Evolutionary conservation across 768 basidiomycete genomes (phyloP), one percentile per base, ranked within the genome.

Genomic region (Kwoniella mangroviensis): DNA sequence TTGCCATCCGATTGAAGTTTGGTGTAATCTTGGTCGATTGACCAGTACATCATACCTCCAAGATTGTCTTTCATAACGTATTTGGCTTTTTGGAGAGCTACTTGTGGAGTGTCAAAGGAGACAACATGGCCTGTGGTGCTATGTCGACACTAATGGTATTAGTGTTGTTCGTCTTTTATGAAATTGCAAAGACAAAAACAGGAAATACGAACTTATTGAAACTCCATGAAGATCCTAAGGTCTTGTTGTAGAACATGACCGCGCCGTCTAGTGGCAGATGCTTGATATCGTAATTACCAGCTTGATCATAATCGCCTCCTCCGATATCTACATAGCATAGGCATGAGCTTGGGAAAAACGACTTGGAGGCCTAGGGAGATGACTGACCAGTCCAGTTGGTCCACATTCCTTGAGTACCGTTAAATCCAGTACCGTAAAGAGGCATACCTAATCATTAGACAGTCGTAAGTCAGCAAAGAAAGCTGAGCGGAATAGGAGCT

Each of bases 41-140:
- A 63, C 68, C 68, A 69, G 41, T 58, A 69, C 68, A 69, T 69
- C 68, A 69, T 64, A 49, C 68, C 68, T 13, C 68, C 68, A 4
- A 69, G 24, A 52, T 69, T 61, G 26, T 69, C 57, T n/a, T 69
- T 60, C 52, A 64, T 51, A 17, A 64, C 49, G 49, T 53, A 69
- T 64, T 60, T 56, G 24, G 68, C 63, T 41, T 69, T 69, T 28
- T 63, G 54, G 11, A 63, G 41, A n/a, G 55, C 55, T 4, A 64
- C 55, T 15, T 42, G 24, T 9, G 68, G 68, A 7, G 56, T 69
- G 21, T 69, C 68, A 53, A 63, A 69, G 6, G 68, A 69, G 2
- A 52, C 51, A 21, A 69, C 54, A 24, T 69, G 68, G 19, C 68
- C 68, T 34, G 61, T 59, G 1, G 41, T 21, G 41, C 68, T 69